Evolutionary conservation across 2,329 filamentous ascomycete genomes (phyloP), one percentile per base, ranked within the genome.

Genomic region (Fusarium sp.): DNA sequence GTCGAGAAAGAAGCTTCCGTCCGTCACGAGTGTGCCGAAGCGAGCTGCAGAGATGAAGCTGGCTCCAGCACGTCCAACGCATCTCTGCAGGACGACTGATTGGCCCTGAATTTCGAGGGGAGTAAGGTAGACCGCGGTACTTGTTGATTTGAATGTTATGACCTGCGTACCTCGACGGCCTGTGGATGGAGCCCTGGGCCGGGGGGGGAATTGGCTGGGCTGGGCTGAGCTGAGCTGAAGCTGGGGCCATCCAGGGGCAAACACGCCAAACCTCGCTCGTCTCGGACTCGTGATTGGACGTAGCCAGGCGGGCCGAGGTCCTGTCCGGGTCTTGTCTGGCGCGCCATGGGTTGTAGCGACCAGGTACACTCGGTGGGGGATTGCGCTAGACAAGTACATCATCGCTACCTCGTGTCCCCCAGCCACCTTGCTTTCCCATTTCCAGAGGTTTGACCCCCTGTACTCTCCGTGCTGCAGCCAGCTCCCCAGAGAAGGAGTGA

Each of bases 211-310:
- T 18, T 39, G 54, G 66, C 66, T 68, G 66, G 61, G 60, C 61
- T 68, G 66, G 56, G 60, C 61, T 69, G 50, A 57, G 60, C 59
- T 66, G 65, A 73, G 67, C 70, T 72, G 67, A 71, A 66, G 63
- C 63, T 66, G 63, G 60, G 65, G 41, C 70, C 63, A 68, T 74
- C 72, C 72, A 74, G 58, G 72, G 71, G 72, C 73, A 74, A 71
- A 68, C 62, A 65, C 63, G 63, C 63, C 50, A 65, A 48, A 41
- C 39, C 50, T 61, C 59, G 60, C 48, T 58, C 57, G 50, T 59
- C 39, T 35, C 30, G 16, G 41, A 4, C 30, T 20, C 48, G 23
- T 74, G 60, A 63, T 74, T 74, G 72, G 72, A 14, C 61, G 50
- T 20, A 64, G 48, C 2, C 50, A 59, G 69, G 72, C 72, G 72